Evolutionary conservation across 306 rosid species (phyloP).

Genomic region (Lathyrus oleraceus): DNA sequence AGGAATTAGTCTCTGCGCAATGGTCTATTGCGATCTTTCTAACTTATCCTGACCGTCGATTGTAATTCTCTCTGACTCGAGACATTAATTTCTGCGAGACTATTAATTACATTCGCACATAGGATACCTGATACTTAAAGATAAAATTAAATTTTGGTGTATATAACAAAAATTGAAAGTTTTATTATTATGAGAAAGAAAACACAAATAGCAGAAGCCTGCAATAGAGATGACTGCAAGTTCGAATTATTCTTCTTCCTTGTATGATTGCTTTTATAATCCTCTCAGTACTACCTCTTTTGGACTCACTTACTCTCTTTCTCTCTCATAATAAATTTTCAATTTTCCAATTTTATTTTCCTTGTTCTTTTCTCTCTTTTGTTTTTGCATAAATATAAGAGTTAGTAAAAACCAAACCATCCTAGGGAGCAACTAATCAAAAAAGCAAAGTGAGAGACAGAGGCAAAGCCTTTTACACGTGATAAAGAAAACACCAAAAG

Average conservation of each 20-base stretch:
- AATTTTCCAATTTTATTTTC: background rate
- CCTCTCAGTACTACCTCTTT: conserved; percentile 51
- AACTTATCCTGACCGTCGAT: too few relatives aligned
- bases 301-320: conserved; percentile 47
- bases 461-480: conserved; percentile 47
- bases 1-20: too few relatives aligned
- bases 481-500: conserved; percentile 45
- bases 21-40: too few relatives aligned
- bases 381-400: conserved; percentile 26
- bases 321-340: conserved; percentile 6
- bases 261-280: conserved; percentile 70
- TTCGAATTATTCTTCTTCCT: conserved; percentile 92
- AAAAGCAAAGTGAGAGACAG: conserved; percentile 34
- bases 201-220: conserved; percentile 49
- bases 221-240: conserved; percentile 73
- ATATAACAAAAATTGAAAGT: background rate
- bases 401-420: background rate
- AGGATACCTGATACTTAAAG: too few relatives aligned
- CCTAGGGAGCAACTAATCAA: conserved; percentile 8
- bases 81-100: too few relatives aligned
- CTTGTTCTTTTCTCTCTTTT: background rate
- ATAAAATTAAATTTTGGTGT: background rate
- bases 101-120: too few relatives aligned
- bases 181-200: background rate
- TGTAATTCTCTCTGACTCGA: too few relatives aligned